phyloP scores from a whole-genome alignment of 169 alveolate species.

The Babesia ovis region DNA sequence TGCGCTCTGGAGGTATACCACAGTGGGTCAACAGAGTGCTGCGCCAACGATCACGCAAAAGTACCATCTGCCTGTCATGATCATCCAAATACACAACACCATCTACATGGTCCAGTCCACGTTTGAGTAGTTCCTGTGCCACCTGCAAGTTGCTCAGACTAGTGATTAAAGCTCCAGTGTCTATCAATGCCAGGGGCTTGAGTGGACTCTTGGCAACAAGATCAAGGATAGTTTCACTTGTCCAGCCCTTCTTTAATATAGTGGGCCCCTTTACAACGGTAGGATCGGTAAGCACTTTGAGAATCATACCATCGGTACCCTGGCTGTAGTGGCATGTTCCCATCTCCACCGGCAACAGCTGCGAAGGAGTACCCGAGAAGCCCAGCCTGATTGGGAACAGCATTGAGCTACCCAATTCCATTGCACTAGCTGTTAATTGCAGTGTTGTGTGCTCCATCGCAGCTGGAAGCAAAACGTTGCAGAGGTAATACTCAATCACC shows the following conservation, averaged over 20 bases:
- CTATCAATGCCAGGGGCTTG: slow-evolving; percentile 81
- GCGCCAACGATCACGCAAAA: slow-evolving; percentile 61
- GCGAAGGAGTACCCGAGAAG: slow-evolving; percentile 92
- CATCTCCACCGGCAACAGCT: slow-evolving; percentile 87
- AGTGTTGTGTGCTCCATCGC: slow-evolving; percentile 82
- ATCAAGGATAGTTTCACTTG: slow-evolving; percentile 51
- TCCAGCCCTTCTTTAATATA: slow-evolving; percentile 61
- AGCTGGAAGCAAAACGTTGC: slow-evolving; percentile 78
- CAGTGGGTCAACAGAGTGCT: slow-evolving; percentile 59
- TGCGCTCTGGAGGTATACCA: slow-evolving; percentile 78
- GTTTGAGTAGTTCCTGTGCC: slow-evolving; percentile 68
- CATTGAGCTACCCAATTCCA: slow-evolving; percentile 86
- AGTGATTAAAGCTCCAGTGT: slow-evolving; percentile 86
- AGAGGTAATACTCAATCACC: slow-evolving; percentile 80
- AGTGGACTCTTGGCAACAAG: slow-evolving; percentile 60
- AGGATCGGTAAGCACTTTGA: slow-evolving; percentile 76
- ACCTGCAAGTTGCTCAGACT: slow-evolving; percentile 80
- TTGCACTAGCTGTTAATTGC: slow-evolving; percentile 88
- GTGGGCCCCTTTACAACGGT: slow-evolving; percentile 70
- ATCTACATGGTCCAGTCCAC: slow-evolving; percentile 76
- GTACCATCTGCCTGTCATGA: slow-evolving; percentile 70
- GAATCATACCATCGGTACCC: slow-evolving; percentile 87
- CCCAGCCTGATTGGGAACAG: slow-evolving; percentile 87
- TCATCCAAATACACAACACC: slow-evolving; percentile 78
- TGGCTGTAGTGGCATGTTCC: slow-evolving; percentile 85